Evolutionary conservation across 2,329 filamentous ascomycete species (phyloP).

Genomic region (Arthrobotrys megalospora): DNA sequence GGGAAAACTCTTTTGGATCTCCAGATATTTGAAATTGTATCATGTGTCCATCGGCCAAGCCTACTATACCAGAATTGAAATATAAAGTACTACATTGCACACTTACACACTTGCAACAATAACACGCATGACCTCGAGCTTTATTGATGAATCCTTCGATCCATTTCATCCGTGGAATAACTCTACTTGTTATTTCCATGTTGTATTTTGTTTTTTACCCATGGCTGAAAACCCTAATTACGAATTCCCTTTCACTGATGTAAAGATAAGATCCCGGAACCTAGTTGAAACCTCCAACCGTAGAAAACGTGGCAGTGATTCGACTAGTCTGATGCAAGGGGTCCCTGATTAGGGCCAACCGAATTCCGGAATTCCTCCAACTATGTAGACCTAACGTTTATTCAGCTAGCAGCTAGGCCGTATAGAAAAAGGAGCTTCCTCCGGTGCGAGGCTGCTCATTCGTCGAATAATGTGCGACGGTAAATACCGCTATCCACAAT

Average conservation of each 20-base stretch:
- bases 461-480: constrained; percentile 1
- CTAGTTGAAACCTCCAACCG: constrained; percentile 23
- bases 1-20: background rate
- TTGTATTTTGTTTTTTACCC: constrained; percentile 18
- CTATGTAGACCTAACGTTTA: constrained; percentile 8
- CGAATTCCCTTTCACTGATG: background rate
- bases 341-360: constrained; percentile 10
- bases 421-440: constrained; percentile 8
- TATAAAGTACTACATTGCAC: background rate
- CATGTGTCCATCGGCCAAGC: constrained; percentile 13
- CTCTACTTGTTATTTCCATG: background rate
- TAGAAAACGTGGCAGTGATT: constrained; percentile 25
- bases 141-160: background rate
- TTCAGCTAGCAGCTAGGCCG: background rate
- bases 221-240: constrained; percentile 28
- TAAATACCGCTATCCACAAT: background rate
- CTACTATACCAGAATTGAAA: background rate
- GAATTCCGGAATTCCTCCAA: constrained; percentile 19
- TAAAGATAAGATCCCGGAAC: background rate
- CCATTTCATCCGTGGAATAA: background rate
- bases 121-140: background rate
- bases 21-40: constrained; percentile 16
- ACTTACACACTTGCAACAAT: background rate
- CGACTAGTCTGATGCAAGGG: constrained; percentile 25
- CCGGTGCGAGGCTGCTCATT: background rate